These are phyloP conservation scores for Sclerotinia minor DNA, from an alignment of 2,329 filamentous ascomycete genomes.

Conservation along the genomic window DNA sequence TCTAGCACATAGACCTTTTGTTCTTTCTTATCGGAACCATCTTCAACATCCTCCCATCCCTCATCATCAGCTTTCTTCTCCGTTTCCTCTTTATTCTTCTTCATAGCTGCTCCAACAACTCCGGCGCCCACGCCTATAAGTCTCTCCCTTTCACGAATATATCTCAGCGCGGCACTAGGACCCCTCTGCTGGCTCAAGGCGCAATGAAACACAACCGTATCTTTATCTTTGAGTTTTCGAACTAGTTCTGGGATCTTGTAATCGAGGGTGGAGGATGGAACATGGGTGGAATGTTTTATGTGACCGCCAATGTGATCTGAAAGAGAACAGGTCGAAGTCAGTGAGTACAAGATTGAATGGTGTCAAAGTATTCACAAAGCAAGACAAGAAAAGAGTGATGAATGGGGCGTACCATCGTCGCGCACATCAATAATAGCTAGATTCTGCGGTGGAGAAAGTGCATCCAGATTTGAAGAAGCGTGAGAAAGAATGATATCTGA, in stretches of 20 bases:
- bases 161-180: constrained; percentile 78
- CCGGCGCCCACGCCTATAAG: constrained; percentile 39
- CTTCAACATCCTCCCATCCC: constrained; percentile 40
- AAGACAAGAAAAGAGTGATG: background rate
- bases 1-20: constrained; percentile 84
- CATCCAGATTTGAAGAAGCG: constrained; percentile 35
- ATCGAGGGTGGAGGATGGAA: constrained; percentile 73
- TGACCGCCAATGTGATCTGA: constrained; percentile 88
- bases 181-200: constrained; percentile 88
- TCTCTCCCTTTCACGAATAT: constrained; percentile 68
- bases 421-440: constrained; percentile 86
- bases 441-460: constrained; percentile 29
- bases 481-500: constrained; percentile 38
- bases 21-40: constrained; percentile 38
- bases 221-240: constrained; percentile 71
- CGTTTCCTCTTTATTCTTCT: constrained; percentile 34
- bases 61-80: constrained; percentile 38
- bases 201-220: constrained; percentile 92
- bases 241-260: constrained; percentile 79
- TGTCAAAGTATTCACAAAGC: background rate
- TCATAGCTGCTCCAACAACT: constrained; percentile 31
- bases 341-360: background rate
- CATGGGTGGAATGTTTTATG: constrained; percentile 74
- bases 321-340: background rate
- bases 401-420: constrained; percentile 62